A percentile compares a stretch with the other conserved stretches of the same genome.
These are phyloP conservation scores for Colletotrichum sojae DNA, from an alignment of 2,329 filamentous ascomycete genomes.

Conservation along the genomic window DNA sequence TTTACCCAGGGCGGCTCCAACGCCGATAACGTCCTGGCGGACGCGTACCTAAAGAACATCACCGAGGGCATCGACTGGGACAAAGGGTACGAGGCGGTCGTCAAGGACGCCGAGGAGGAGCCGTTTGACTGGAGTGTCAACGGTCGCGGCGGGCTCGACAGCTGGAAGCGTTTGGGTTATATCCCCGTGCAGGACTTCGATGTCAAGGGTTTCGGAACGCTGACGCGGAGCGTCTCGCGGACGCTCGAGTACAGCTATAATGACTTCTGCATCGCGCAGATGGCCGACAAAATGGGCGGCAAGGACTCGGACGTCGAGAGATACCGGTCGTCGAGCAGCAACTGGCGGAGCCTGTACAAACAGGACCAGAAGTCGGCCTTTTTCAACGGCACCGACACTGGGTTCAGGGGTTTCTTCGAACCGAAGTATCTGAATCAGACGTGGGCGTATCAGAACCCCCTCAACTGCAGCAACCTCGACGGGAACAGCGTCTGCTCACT, in stretches of 20 bases:
- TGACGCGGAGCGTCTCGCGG: slow-evolving; percentile 79
- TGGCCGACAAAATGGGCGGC: slow-evolving; percentile 72
- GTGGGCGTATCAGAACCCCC: slow-evolving; percentile 78
- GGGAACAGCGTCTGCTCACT: slow-evolving; percentile 71
- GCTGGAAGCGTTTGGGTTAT: slow-evolving; percentile 80
- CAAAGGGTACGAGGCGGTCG: slow-evolving; percentile 77
- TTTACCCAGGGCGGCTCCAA: slow-evolving; percentile 84
- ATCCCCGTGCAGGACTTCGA: slow-evolving; percentile 81
- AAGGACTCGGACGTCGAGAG: slow-evolving; percentile 69
- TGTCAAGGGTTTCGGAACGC: slow-evolving; percentile 74
- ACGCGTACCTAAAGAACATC: slow-evolving; percentile 78
- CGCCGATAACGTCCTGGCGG: slow-evolving; percentile 77
- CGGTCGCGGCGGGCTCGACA: slow-evolving; percentile 78
- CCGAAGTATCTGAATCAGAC: slow-evolving; percentile 77
- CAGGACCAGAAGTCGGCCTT: slow-evolving; percentile 68
- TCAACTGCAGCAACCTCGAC: slow-evolving; percentile 71
- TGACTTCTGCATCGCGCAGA: slow-evolving; percentile 77
- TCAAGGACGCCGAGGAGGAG: slow-evolving; percentile 80
- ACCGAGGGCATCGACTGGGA: slow-evolving; percentile 74
- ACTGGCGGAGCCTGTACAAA: slow-evolving; percentile 79
- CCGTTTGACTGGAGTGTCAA: slow-evolving; percentile 79
- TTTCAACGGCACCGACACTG: slow-evolving; percentile 70
- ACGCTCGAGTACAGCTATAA: slow-evolving; percentile 86
- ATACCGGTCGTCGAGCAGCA: slow-evolving; percentile 71
- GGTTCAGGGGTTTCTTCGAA: slow-evolving; percentile 79